Percentiles rank a stretch among this genome's conserved stretches.
Conservation (phyloP, 176 grass and related monocot species). For the Triticum turgidum region DNA sequence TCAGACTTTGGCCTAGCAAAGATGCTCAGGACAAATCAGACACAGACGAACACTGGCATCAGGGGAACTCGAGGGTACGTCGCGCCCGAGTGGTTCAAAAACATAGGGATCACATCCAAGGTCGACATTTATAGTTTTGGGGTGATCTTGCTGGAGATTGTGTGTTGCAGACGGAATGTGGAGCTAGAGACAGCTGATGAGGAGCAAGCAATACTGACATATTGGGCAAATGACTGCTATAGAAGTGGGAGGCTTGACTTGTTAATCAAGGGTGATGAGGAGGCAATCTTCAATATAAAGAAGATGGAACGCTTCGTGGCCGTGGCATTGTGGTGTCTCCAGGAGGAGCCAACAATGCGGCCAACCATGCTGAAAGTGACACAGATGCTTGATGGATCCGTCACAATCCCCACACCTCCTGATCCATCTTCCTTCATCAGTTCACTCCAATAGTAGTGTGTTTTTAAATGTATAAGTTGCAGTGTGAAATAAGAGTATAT, state of each 20-base stretch:
- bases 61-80: slow-evolving; percentile 51
- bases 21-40: slow-evolving; percentile 38
- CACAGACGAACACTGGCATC: slow-evolving; percentile 44
- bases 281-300: slow-evolving; percentile 31
- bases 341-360: slow-evolving; percentile 39
- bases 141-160: slow-evolving; percentile 54
- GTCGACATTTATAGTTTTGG: slow-evolving; percentile 52
- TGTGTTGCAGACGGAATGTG: slow-evolving; percentile 46
- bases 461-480: not conserved
- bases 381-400: slow-evolving; percentile 53
- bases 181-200: slow-evolving; percentile 24
- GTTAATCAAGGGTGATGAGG: slow-evolving; percentile 7
- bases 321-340: slow-evolving; percentile 24
- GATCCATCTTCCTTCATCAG: slow-evolving; percentile 27
- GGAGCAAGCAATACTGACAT: slow-evolving; percentile 30
- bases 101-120: slow-evolving; percentile 49
- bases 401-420: slow-evolving; percentile 20
- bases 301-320: slow-evolving; percentile 28
- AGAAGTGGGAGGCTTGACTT: slow-evolving; percentile 35
- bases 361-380: slow-evolving; percentile 37
- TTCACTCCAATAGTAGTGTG: not conserved
- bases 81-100: slow-evolving; percentile 58
- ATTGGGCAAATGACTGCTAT: slow-evolving; percentile 49
- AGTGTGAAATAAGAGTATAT: not conserved
- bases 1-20: slow-evolving; percentile 54